phyloP scores from a whole-genome alignment of 305 asterid species.

The Solanum hybrid region DNA sequence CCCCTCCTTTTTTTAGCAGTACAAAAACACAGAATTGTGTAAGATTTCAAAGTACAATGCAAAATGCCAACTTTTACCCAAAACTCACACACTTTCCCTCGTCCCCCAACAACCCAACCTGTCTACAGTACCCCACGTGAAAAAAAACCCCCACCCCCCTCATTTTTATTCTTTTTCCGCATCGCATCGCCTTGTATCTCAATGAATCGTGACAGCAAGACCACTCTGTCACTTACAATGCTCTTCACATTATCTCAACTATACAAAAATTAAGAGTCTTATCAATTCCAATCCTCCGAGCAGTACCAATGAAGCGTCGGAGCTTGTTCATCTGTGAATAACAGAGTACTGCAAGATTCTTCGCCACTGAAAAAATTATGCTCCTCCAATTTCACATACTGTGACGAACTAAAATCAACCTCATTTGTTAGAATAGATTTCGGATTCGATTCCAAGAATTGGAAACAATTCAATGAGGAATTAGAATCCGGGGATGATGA shows the following conservation, averaged over 20 bases:
- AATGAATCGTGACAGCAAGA: not conserved
- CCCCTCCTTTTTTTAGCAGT: not conserved
- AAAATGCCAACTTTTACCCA: constrained; percentile 14
- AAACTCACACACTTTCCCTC: constrained; percentile 21
- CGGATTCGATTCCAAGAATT: constrained; percentile 26
- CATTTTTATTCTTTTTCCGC: not conserved
- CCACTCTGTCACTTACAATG: not conserved
- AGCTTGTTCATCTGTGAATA: constrained; percentile 70
- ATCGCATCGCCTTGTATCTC: not conserved
- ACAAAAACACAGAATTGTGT: not conserved
- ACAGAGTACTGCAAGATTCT: constrained; percentile 63
- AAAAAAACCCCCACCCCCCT: constrained; percentile 25
- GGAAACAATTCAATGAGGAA: constrained; percentile 14
- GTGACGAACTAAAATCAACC: constrained; percentile 26
- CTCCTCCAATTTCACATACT: constrained; percentile 71
- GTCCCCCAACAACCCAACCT: constrained; percentile 8
- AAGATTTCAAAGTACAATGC: constrained; percentile 10
- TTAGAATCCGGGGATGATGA: constrained; percentile 9
- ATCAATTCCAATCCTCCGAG: constrained; percentile 52
- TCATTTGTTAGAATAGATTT: constrained; percentile 15
- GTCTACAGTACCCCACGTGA: not conserved
- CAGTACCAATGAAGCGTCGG: constrained; percentile 74
- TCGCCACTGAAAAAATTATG: constrained; percentile 58
- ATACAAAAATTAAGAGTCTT: not conserved
- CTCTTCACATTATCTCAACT: not conserved